Evolutionary conservation across 495 filamentous ascomycete genomes (phyloP).

Genomic region (Podospora fimiseda): DNA sequence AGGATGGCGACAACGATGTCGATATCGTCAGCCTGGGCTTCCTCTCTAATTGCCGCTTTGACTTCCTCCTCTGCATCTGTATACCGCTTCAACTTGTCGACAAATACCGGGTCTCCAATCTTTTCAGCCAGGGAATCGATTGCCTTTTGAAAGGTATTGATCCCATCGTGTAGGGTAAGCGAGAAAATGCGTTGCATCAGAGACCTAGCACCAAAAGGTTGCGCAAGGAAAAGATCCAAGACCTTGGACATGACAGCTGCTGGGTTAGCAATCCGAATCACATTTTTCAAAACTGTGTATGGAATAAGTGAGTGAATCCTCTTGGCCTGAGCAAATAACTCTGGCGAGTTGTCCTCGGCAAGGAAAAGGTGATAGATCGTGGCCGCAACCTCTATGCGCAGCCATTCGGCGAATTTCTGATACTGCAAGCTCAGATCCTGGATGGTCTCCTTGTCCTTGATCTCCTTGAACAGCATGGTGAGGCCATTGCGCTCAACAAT

Average conservation of each 20-base stretch:
- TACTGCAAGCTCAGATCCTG: slow-evolving; percentile 88
- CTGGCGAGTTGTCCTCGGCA: slow-evolving; percentile 94
- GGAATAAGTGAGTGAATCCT: slow-evolving; percentile 89
- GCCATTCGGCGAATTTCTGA: slow-evolving; percentile 97
- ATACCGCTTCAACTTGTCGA: slow-evolving; percentile 74
- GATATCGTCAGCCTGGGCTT: slow-evolving; percentile 61
- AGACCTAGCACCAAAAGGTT: slow-evolving; percentile 84
- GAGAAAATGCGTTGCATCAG: slow-evolving; percentile 90
- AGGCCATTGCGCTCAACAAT: slow-evolving; percentile 67
- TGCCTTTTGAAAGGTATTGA: slow-evolving; percentile 71
- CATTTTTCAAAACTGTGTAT: slow-evolving; percentile 89
- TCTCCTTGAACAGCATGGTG: slow-evolving; percentile 88
- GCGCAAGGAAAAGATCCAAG: slow-evolving; percentile 89
- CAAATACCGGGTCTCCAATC: slow-evolving; percentile 73
- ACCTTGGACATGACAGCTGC: slow-evolving; percentile 91
- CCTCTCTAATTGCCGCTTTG: slow-evolving; percentile 66
- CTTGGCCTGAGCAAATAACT: slow-evolving; percentile 89
- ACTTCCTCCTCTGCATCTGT: slow-evolving; percentile 63
- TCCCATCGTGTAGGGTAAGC: slow-evolving; percentile 85
- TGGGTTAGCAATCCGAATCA: slow-evolving; percentile 92
- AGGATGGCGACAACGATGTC: slow-evolving; percentile 83
- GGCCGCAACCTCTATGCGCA: slow-evolving; percentile 93
- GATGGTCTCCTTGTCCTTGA: slow-evolving; percentile 78
- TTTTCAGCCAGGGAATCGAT: slow-evolving; percentile 70
- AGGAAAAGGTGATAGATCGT: slow-evolving; percentile 97